Percentiles rank a stretch among this genome's conserved stretches.
These are phyloP conservation scores for Fusarium chlamydosporum DNA, from an alignment of 2,329 filamentous ascomycete genomes.

Conservation along the genomic window DNA sequence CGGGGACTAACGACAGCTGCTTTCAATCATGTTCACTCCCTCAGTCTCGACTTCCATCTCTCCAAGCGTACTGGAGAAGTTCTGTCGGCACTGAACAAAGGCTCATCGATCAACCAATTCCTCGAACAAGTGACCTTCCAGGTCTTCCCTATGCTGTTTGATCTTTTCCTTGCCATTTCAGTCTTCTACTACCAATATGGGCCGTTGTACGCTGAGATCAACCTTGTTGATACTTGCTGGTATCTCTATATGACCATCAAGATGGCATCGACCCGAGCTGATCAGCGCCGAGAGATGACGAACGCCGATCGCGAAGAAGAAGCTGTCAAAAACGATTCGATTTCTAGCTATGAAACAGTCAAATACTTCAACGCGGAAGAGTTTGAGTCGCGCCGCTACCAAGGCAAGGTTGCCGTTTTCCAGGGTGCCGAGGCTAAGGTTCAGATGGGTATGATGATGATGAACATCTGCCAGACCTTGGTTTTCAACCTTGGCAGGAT, in stretches of 20 bases:
- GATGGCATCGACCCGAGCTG: constrained; percentile 92
- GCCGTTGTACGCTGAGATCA: constrained; percentile 89
- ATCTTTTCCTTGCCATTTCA: constrained; percentile 86
- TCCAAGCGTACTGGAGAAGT: constrained; percentile 98
- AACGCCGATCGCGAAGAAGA: constrained; percentile 96
- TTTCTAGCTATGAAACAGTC: constrained; percentile 97
- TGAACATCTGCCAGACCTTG: constrained; percentile 85
- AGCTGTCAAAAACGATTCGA: constrained; percentile 98
- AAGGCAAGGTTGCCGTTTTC: constrained; percentile 77
- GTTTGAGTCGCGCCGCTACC: constrained; percentile 82
- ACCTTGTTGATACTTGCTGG: constrained; percentile 91
- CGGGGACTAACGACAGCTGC: constrained; percentile 92
- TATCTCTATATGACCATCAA: constrained; percentile 97
- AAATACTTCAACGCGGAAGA: constrained; percentile 91
- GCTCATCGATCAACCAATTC: constrained; percentile 95
- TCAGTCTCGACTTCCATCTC: constrained; percentile 96
- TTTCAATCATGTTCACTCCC: constrained; percentile 95
- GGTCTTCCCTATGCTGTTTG: constrained; percentile 93
- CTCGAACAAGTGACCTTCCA: constrained; percentile 97
- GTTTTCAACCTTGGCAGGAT: constrained; percentile 85
- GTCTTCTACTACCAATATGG: constrained; percentile 74
- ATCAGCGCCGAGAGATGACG: constrained; percentile 92
- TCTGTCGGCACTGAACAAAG: constrained; percentile 94
- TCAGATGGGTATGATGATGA: constrained; percentile 80
- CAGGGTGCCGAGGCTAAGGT: constrained; percentile 83